phyloP scores from a whole-genome alignment of 208 protist species.

The Lotmaria passim region DNA sequence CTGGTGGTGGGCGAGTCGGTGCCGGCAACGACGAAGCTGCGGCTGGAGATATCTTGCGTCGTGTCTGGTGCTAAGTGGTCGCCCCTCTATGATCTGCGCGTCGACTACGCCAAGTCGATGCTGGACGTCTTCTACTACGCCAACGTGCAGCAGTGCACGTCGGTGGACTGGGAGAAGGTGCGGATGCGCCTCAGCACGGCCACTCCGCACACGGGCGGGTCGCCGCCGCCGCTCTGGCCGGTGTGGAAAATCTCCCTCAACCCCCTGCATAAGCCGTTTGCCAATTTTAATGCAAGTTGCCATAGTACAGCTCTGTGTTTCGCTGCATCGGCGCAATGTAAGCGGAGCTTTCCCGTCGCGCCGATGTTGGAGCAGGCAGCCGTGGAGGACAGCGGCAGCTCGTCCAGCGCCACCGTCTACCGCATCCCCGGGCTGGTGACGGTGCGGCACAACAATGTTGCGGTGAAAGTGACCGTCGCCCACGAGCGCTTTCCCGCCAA shows the following conservation, averaged over 20 bases:
- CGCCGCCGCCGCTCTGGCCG: conserved; percentile 35
- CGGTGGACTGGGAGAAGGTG: conserved; percentile 60
- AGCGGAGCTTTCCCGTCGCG: no score
- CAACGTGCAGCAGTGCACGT: conserved; percentile 47
- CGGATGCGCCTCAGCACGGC: conserved; percentile 57
- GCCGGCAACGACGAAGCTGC: conserved; percentile 21
- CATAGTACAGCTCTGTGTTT: no score
- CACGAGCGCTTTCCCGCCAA: conserved; percentile 39
- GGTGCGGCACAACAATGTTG: conserved; percentile 52
- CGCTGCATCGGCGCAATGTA: no score
- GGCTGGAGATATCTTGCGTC: conserved; percentile 46
- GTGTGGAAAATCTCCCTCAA: conserved; percentile 43
- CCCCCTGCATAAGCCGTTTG: conserved; percentile 8
- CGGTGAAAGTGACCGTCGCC: conserved; percentile 50
- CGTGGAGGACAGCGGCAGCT: conserved; percentile 24
- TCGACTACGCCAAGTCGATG: conserved; percentile 32
- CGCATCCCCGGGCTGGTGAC: conserved; percentile 44
- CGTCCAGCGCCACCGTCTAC: conserved; percentile 44
- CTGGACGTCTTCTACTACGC: conserved; percentile 58
- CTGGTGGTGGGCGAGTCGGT: conserved; percentile 28
- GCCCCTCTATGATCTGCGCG: conserved; percentile 56
- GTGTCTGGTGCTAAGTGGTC: conserved; percentile 47
- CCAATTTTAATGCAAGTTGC: conserved; percentile 22
- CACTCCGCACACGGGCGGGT: conserved; percentile 42
- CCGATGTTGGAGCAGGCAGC: conserved; percentile 24